These are phyloP conservation scores for Xylaria telfairii DNA, from an alignment of 495 filamentous ascomycete species.

Conservation along the genomic window DNA sequence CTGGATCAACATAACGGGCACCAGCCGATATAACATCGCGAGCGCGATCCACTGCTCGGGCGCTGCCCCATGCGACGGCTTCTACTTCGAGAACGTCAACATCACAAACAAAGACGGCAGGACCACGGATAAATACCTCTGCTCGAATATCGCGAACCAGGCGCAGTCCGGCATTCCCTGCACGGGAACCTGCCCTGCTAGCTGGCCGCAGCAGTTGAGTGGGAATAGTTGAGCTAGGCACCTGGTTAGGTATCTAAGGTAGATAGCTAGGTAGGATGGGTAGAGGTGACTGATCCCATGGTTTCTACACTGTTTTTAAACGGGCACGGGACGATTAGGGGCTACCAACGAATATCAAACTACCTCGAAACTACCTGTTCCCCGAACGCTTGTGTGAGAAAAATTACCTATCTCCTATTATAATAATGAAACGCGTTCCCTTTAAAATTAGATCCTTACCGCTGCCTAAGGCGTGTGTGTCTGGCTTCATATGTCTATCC, in stretches of 20 bases:
- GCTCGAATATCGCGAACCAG: conserved; percentile 52
- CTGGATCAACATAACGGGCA: conserved; percentile 64
- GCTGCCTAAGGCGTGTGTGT: no score
- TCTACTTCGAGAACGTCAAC: conserved; percentile 57
- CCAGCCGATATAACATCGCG: conserved; percentile 59
- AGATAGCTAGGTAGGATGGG: background rate
- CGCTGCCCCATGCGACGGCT: conserved; percentile 53
- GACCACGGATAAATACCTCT: conserved; percentile 51
- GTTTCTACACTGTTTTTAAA: background rate
- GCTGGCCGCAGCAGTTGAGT: conserved; percentile 52
- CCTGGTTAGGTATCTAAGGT: background rate
- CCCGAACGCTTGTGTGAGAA: background rate
- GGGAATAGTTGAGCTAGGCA: conserved; percentile 42
- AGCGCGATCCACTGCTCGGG: conserved; percentile 60
- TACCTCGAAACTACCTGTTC: background rate
- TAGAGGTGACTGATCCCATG: background rate
- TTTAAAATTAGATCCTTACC: background rate
- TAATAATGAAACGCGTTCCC: background rate
- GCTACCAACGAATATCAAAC: background rate
- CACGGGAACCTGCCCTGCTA: conserved; percentile 51
- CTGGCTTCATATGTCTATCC: no score
- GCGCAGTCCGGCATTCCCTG: conserved; percentile 44
- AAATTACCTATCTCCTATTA: background rate
- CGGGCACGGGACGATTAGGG: background rate
- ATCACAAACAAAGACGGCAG: conserved; percentile 52